A percentile compares a stretch with the other conserved stretches of the same genome.
Evolutionary conservation across 78 protist genomes (phyloP).

Genomic region (Paulinella micropora): DNA sequence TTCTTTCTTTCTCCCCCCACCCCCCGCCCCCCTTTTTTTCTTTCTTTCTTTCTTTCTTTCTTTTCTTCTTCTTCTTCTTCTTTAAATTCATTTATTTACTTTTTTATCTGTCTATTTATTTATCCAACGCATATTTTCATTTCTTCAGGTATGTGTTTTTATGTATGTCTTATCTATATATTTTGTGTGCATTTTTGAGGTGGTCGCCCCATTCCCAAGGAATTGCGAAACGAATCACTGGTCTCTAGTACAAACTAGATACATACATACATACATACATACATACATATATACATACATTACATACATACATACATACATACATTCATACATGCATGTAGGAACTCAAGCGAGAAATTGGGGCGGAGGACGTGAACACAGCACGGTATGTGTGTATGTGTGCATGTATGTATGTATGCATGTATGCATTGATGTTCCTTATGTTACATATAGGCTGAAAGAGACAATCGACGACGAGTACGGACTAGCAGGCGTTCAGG

Average conservation of each 20-base stretch:
- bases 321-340: too few species aligned
- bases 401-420: too few species aligned
- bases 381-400: too few species aligned
- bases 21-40: not conserved
- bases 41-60: not conserved
- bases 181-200: too few species aligned
- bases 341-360: too few species aligned
- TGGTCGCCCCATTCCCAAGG: conserved; percentile 73
- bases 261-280: not conserved
- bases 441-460: too few species aligned
- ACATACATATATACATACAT: too few species aligned
- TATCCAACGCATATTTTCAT: not conserved
- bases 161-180: too few species aligned
- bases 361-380: too few species aligned
- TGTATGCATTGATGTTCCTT: too few species aligned
- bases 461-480: conserved; percentile 89
- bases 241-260: not conserved
- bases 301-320: too few species aligned
- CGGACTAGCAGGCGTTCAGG: conserved; percentile 66
- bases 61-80: not conserved
- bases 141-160: not conserved
- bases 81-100: not conserved
- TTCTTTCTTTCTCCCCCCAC: not conserved
- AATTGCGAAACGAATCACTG: conserved; percentile 51
- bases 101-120: not conserved